Base-by-base conservation (phyloP, 164 flowering plant species). In the Aristolochia fimbriata region DNA sequence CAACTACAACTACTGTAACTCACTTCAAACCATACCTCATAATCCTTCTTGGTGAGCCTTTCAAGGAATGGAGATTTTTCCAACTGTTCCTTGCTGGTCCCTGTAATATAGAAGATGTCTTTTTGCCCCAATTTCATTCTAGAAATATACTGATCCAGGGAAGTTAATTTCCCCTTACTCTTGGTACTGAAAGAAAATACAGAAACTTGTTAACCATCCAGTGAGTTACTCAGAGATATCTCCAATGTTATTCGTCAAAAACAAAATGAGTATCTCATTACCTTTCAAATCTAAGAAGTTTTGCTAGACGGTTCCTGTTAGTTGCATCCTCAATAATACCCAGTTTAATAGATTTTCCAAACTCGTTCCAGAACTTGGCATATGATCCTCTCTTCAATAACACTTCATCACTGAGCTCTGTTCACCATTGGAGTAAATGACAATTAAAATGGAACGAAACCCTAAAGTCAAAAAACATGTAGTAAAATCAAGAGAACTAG, bases 1-100 rank as follows among this genome's bases (percentile, higher is more conserved):
- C 5, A 27, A 5, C 30, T 27, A 2, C 30, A 27, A 27, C 30
- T 2, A 27, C 3, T 27, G 30, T 27, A 27, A 37, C 43, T 37
- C 43, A 10, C 10, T 3, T 37, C 3, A 49, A 31, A 4, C 45
- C 20, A 47, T 72, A 92, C 98, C 96, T 93, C 98, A 48, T 77
- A 93, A 58, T 80, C 74, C 59, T 90, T 93, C 88, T 88, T 93
- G 48, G 71, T 80, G 51, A 93, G 96, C 69, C 94, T 82, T 76
- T 93, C 98, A 54, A 93, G 88, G 96, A 93, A 93, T 47, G 98
- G 98, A 49, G 98, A 93, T 53, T 88, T 93, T 71, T 86, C 96
- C 72, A 93, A 70, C 51, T 86, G 96, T 57, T 90, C 97, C 75
- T 90, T 93, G 91, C 77, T 93, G 51, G 83, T 57, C 57, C 98